phyloP scores from a whole-genome alignment of 495 filamentous ascomycete genomes.

The Cryomyces antarcticus region DNA sequence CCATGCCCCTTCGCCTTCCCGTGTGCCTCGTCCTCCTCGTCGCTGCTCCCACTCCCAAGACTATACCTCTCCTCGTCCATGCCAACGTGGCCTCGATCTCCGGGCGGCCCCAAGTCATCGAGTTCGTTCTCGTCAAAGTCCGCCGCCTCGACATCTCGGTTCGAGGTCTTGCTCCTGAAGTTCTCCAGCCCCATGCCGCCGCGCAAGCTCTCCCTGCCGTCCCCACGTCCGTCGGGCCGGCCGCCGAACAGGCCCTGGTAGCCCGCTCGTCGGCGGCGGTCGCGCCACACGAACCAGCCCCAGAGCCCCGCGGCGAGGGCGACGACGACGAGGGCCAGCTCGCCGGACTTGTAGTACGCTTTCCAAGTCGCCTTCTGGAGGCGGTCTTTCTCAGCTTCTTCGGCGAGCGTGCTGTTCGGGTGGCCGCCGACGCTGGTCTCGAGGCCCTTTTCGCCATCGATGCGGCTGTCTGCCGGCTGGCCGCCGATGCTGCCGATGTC shows the following conservation, averaged over 20 bases:
- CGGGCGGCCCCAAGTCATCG: slow-evolving; percentile 39
- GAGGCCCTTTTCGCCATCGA: slow-evolving; percentile 77
- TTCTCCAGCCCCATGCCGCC: slow-evolving; percentile 22
- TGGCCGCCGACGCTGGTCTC: slow-evolving; percentile 78
- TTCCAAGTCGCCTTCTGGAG: slow-evolving; percentile 75
- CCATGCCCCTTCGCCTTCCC: slow-evolving; percentile 1
- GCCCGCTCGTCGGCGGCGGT: slow-evolving; percentile 32
- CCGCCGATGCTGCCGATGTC: slow-evolving; percentile 87
- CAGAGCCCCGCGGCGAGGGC: slow-evolving; percentile 54
- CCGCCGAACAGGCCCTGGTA: slow-evolving; percentile 25
- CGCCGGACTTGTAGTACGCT: slow-evolving; percentile 81
- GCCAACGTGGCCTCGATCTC: slow-evolving; percentile 18
- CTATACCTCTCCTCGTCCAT: slow-evolving; percentile 26
- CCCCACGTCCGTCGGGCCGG: slow-evolving; percentile 21
- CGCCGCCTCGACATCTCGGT: slow-evolving; percentile 51
- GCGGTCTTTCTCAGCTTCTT: slow-evolving; percentile 53
- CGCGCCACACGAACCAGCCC: slow-evolving; percentile 75
- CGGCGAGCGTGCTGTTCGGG: slow-evolving; percentile 53
- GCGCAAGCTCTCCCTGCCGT: slow-evolving; percentile 28
- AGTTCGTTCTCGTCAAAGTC: slow-evolving; percentile 85
- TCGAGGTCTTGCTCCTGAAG: slow-evolving; percentile 28
- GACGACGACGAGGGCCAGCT: slow-evolving; percentile 73
- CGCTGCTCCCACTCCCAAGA: slow-evolving; percentile 36
- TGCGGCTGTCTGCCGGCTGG: slow-evolving; percentile 56
- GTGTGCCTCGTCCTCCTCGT: slow-evolving; percentile 21